phyloP scores from a whole-genome alignment of 2,329 filamentous ascomycete species.

The Chaetoscypha palmicola region DNA sequence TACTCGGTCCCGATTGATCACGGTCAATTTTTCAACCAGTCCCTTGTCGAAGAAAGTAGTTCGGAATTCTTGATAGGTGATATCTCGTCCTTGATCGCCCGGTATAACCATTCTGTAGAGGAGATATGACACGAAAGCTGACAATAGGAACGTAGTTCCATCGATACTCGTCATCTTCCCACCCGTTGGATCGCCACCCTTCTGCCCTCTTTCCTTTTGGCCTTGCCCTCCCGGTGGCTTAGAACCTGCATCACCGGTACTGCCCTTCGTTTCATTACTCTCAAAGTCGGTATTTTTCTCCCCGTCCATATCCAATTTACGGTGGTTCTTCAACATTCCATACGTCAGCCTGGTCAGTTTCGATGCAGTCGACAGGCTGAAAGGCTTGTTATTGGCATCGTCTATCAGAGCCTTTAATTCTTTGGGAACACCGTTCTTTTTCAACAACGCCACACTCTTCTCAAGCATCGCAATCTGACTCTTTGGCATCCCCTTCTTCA shows the following conservation, averaged over 20 bases:
- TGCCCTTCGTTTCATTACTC: constrained; percentile 19
- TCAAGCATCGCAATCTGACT: constrained; percentile 54
- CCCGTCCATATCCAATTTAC: constrained; percentile 23
- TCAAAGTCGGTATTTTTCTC: constrained; percentile 16
- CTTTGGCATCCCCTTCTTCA: constrained; percentile 53
- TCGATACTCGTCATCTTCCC: constrained; percentile 25
- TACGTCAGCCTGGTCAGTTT: constrained; percentile 32
- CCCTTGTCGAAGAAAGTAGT: constrained; percentile 94
- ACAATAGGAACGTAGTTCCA: constrained; percentile 33
- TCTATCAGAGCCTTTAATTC: constrained; percentile 40
- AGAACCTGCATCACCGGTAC: constrained; percentile 12
- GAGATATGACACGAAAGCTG: constrained; percentile 54
- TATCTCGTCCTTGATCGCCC: constrained; percentile 63
- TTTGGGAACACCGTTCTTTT: constrained; percentile 60
- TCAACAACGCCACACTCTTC: constrained; percentile 54
- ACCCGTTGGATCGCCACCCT: constrained; percentile 22
- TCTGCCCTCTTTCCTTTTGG: constrained; percentile 35
- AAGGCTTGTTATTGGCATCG: constrained; percentile 23
- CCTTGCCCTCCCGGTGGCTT: constrained; percentile 21
- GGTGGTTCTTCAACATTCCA: constrained; percentile 28
- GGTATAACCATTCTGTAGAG: constrained; percentile 59
- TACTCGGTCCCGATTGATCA: constrained; percentile 71
- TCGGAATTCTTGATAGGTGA: constrained; percentile 96
- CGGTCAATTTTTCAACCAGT: constrained; percentile 82
- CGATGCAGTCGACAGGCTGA: constrained; percentile 23